Evolutionary conservation across 768 basidiomycete genomes (phyloP).

Genomic region (Daedaleopsis sinensis): DNA sequence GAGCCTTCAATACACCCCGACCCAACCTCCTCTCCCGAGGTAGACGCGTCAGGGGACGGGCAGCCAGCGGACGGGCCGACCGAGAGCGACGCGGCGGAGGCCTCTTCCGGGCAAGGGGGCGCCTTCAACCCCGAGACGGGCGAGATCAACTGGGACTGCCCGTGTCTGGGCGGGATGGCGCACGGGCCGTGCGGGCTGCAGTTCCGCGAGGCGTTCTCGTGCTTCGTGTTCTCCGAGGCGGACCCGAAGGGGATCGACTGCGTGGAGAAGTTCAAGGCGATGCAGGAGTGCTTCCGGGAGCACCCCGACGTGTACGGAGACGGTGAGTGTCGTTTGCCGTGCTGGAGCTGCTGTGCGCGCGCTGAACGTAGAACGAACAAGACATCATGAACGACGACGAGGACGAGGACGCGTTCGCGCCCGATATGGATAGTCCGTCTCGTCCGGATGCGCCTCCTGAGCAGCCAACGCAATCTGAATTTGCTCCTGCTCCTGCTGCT

Average conservation of each 20-base stretch:
- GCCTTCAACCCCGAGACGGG: constrained; percentile 97
- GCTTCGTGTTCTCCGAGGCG: constrained; percentile 91
- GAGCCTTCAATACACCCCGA: constrained; percentile 10
- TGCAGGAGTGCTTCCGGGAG: constrained; percentile 97
- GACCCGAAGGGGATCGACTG: constrained; percentile 99
- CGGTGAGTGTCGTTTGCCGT: constrained; percentile 53
- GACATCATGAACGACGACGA: constrained; percentile 76
- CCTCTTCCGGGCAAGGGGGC: constrained; percentile 34
- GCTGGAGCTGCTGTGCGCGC: neutral
- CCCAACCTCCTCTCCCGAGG: constrained; percentile 3
- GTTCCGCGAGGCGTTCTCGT: constrained; percentile 95
- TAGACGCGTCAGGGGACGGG: constrained; percentile 4
- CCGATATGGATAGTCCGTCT: neutral
- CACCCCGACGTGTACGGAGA: constrained; percentile 97
- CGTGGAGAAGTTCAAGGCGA: constrained; percentile 94
- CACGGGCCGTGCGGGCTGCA: constrained; percentile 93
- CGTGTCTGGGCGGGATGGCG: constrained; percentile 98
- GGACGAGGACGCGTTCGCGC: constrained; percentile 40
- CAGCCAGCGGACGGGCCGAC: neutral
- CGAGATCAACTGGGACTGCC: constrained; percentile 99
- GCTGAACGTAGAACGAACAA: constrained; percentile 25
- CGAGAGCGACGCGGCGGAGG: constrained; percentile 29
- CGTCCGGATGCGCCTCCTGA: constrained; percentile 12
- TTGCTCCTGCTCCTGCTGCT: constrained; percentile 4
- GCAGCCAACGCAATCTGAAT: constrained; percentile 2